phyloP scores from a whole-genome alignment of 2,329 filamentous ascomycete genomes.

The Knoxdaviesia capensis region DNA sequence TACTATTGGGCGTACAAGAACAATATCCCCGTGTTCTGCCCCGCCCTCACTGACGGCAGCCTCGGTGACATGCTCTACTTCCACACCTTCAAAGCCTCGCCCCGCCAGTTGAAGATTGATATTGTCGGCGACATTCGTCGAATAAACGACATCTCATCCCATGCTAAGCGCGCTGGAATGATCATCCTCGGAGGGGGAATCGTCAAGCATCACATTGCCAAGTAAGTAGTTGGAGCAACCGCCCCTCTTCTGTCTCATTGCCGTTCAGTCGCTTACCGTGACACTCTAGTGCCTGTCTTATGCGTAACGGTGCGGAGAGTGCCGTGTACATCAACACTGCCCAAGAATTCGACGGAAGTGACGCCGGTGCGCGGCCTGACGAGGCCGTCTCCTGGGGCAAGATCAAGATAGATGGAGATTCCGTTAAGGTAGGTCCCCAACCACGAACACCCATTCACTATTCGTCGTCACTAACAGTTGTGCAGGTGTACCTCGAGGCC shows the following conservation, averaged over 20 bases:
- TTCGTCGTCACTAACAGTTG: neutral
- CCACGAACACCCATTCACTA: neutral
- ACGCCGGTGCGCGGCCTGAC: slow-evolving; percentile 84
- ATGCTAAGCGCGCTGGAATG: slow-evolving; percentile 79
- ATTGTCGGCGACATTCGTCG: slow-evolving; percentile 84
- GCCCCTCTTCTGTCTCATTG: neutral
- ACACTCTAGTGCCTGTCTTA: slow-evolving; percentile 49
- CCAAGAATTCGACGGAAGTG: slow-evolving; percentile 93
- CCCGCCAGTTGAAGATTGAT: slow-evolving; percentile 63
- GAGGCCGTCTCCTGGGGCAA: slow-evolving; percentile 98
- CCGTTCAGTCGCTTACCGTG: neutral
- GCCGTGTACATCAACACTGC: slow-evolving; percentile 97
- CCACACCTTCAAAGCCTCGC: slow-evolving; percentile 82
- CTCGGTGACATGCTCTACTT: slow-evolving; percentile 98
- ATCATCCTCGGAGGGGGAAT: slow-evolving; percentile 86
- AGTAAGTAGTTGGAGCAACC: slow-evolving; percentile 16
- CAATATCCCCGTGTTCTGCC: slow-evolving; percentile 91
- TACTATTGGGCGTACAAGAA: slow-evolving; percentile 98
- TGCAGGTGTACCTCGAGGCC: slow-evolving; percentile 41
- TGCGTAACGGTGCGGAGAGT: slow-evolving; percentile 93
- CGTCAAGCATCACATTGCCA: slow-evolving; percentile 97
- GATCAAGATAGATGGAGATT: slow-evolving; percentile 74
- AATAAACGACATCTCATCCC: slow-evolving; percentile 80
- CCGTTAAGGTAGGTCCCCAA: slow-evolving; percentile 52
- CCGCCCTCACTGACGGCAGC: slow-evolving; percentile 84